A percentile compares a stretch with the other conserved stretches of the same genome.
These are phyloP conservation scores for Mucor velutinosus DNA, from an alignment of 371 early-diverging fungal species.

Conservation along the genomic window DNA sequence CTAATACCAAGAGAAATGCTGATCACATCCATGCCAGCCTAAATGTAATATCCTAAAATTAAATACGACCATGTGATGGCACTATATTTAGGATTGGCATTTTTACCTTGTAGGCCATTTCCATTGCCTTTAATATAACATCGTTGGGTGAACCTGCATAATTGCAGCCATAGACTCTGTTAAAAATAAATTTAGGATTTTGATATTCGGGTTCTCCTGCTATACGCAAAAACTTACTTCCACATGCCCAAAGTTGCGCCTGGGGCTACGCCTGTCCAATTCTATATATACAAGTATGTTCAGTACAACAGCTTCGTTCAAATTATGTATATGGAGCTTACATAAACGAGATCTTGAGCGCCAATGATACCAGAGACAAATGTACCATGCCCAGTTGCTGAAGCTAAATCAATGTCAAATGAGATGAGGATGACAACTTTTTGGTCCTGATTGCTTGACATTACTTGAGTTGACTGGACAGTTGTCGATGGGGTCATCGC, in stretches of 20 bases:
- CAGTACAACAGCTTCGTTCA: background rate
- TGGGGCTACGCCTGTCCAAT: conserved; percentile 64
- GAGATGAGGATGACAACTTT: background rate
- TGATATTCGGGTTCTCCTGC: background rate
- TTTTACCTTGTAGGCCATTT: conserved; percentile 58
- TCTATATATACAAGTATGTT: conserved; percentile 5
- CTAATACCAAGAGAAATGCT: conserved; percentile 25
- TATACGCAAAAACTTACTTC: conserved; percentile 24
- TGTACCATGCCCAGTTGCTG: conserved; percentile 45
- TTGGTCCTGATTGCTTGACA: too few relatives aligned
- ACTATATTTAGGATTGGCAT: background rate
- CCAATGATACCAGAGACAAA: conserved; percentile 62
- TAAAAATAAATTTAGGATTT: background rate
- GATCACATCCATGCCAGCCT: conserved; percentile 33
- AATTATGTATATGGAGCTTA: conserved; percentile 3
- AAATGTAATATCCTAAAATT: background rate
- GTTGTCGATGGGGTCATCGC: conserved; percentile 37
- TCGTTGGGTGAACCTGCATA: conserved; percentile 45
- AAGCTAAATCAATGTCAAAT: conserved; percentile 14
- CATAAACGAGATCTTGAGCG: conserved; percentile 48
- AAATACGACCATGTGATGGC: conserved; percentile 31
- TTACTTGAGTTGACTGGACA: conserved; percentile 34
- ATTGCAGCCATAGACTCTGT: conserved; percentile 35
- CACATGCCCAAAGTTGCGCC: conserved; percentile 51
- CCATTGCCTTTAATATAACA: conserved; percentile 68